phyloP scores from a whole-genome alignment of 176 grass and related monocot genomes.

The Hsuehochloa calcarea region DNA sequence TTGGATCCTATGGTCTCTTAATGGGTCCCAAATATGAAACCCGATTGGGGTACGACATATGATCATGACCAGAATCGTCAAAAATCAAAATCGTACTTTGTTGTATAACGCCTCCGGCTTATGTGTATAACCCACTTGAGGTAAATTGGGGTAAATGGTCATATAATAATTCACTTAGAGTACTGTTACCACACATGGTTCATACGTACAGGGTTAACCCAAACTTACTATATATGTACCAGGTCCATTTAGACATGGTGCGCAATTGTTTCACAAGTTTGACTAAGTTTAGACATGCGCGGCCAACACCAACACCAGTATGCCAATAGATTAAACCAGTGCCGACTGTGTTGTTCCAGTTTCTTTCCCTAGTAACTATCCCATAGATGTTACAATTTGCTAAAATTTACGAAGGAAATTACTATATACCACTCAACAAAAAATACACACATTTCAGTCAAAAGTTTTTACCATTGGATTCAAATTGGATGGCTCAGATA shows the following conservation, averaged over 20 bases:
- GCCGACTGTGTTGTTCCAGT: not conserved
- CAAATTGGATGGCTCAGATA: not conserved
- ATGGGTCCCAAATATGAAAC: not conserved
- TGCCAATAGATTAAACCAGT: not conserved
- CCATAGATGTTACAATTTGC: not conserved
- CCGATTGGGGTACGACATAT: not conserved
- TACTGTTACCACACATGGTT: not conserved
- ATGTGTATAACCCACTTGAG: too few species aligned
- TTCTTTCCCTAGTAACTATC: not conserved
- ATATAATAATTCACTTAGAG: not conserved
- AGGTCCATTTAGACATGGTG: not conserved
- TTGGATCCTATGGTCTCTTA: not conserved
- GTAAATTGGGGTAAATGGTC: not conserved
- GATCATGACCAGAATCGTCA: not conserved
- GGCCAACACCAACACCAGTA: not conserved
- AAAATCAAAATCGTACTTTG: not conserved
- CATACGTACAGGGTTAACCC: not conserved
- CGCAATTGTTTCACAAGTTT: not conserved
- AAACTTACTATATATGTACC: too few species aligned
- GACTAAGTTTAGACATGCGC: not conserved
- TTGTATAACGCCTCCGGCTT: too few species aligned
- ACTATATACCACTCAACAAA: not conserved
- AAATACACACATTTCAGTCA: not conserved
- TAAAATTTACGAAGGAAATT: not conserved
- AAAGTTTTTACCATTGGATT: not conserved